phyloP scores from a whole-genome alignment of 1,284 basidiomycete species.

The Pterula multifida region DNA sequence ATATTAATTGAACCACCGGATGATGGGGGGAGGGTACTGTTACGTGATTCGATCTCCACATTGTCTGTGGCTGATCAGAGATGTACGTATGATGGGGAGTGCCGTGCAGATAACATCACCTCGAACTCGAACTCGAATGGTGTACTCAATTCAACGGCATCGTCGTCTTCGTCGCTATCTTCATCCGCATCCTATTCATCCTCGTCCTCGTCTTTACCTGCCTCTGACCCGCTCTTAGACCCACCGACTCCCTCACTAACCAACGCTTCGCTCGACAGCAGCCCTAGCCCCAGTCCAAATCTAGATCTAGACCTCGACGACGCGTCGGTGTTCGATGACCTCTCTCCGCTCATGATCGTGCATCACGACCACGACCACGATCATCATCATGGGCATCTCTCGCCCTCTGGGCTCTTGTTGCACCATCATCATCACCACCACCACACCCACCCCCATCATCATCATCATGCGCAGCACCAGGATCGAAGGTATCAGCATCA shows the following conservation, averaged over 20 bases:
- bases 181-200: background rate
- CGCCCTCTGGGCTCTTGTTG: background rate
- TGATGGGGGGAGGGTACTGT: too few species aligned
- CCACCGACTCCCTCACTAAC: constrained; percentile 27
- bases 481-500: background rate
- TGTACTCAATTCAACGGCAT: background rate
- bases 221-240: constrained; percentile 7
- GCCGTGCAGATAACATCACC: background rate
- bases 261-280: constrained; percentile 25
- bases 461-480: background rate
- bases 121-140: background rate
- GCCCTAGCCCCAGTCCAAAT: constrained; percentile 20
- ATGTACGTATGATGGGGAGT: too few species aligned
- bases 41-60: background rate
- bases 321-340: background rate
- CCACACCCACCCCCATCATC: background rate
- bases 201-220: background rate
- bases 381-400: background rate
- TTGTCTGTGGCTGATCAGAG: background rate
- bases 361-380: background rate
- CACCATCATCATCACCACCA: background rate
- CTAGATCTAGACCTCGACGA: constrained; percentile 18
- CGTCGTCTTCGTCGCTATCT: background rate
- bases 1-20: too few species aligned
- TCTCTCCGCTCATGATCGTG: background rate